Evolutionary conservation across 202 grass and related monocot genomes (phyloP).

Genomic region (Brachypodium distachyon): DNA sequence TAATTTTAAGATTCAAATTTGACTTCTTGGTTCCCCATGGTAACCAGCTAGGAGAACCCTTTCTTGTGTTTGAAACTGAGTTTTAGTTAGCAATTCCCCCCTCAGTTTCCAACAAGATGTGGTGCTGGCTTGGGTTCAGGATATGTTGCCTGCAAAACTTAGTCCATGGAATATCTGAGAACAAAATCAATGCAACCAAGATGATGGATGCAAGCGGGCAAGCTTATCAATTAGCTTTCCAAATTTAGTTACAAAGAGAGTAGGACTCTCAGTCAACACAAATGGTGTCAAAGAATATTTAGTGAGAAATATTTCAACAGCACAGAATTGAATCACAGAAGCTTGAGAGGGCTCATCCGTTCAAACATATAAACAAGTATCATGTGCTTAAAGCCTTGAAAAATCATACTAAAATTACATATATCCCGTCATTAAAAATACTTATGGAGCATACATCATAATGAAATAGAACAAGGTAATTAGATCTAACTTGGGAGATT

Average conservation of each 20-base stretch:
- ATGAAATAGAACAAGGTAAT: not conserved
- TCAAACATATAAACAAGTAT: conserved; percentile 1
- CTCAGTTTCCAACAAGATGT: not conserved
- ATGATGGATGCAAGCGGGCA: not conserved
- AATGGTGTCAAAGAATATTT: not conserved
- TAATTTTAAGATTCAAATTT: not conserved
- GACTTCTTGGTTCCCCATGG: not conserved
- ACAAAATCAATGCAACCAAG: not conserved
- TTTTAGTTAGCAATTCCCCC: not conserved
- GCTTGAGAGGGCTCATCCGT: conserved; percentile 1
- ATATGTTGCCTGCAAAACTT: not conserved
- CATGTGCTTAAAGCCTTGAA: not conserved
- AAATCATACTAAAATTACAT: not conserved
- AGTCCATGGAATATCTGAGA: not conserved
- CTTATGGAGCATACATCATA: not conserved
- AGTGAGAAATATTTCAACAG: not conserved
- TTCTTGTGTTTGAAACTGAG: not conserved
- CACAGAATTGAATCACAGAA: conserved; percentile 10
- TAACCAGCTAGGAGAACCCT: not conserved
- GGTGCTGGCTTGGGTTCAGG: not conserved
- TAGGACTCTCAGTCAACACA: not conserved
- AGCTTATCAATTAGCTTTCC: not conserved
- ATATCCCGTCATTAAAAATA: not conserved
- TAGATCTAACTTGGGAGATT: not conserved
- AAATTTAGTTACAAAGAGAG: not conserved